These are phyloP conservation scores for Tuber magnatum DNA, from an alignment of 495 filamentous ascomycete genomes.

Conservation along the genomic window DNA sequence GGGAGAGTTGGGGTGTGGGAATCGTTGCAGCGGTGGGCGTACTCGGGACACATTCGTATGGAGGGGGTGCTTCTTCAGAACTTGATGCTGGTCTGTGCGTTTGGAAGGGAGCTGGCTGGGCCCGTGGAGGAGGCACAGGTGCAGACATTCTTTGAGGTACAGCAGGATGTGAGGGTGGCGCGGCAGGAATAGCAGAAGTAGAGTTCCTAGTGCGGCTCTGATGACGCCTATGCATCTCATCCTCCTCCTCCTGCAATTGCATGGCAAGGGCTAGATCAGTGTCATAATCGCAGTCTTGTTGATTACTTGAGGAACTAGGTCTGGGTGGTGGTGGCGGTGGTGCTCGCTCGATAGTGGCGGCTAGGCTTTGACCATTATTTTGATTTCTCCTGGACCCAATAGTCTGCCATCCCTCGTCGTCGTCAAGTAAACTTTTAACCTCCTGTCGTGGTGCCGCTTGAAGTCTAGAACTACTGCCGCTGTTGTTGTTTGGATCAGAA, in stretches of 20 bases:
- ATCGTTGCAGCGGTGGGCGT: constrained; percentile 6
- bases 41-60: constrained; percentile 30
- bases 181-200: constrained; percentile 2
- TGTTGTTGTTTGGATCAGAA: constrained; percentile 5
- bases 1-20: constrained; percentile 10
- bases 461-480: constrained; percentile 28
- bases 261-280: constrained; percentile 70
- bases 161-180: constrained; percentile 31
- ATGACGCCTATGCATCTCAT: constrained; percentile 54
- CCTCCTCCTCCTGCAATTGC: constrained; percentile 77
- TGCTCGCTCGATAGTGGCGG: constrained; percentile 18
- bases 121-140: background rate
- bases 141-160: constrained; percentile 1
- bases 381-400: constrained; percentile 6
- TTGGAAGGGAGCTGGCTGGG: background rate
- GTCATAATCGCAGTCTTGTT: constrained; percentile 60
- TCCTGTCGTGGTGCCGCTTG: constrained; percentile 16
- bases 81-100: background rate
- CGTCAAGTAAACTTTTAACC: constrained; percentile 29
- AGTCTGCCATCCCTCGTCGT: constrained; percentile 28
- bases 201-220: constrained; percentile 22
- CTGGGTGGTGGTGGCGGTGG: constrained; percentile 38
- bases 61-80: constrained; percentile 25
- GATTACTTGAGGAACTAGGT: constrained; percentile 6
- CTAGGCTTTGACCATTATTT: constrained; percentile 3